phyloP scores from a whole-genome alignment of 805 yeast genomes.

The Teunomyces funiuensis region DNA sequence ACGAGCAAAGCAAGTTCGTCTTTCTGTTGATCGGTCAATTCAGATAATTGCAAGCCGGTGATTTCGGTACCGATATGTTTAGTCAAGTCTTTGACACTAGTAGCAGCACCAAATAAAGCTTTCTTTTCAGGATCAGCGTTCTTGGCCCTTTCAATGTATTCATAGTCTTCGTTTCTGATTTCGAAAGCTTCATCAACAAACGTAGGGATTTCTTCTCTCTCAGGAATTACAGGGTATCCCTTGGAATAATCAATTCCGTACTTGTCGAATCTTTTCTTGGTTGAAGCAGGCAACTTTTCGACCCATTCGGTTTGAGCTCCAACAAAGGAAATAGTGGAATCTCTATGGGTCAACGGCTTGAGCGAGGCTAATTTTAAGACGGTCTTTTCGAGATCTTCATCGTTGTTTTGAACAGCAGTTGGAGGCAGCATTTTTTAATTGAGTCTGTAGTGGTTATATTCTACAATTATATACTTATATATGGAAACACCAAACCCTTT shows the following conservation, averaged over 20 bases:
- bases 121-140: conserved; percentile 39
- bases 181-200: conserved; percentile 41
- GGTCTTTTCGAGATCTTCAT: conserved; percentile 7
- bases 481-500: neutral
- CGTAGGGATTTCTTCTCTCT: conserved; percentile 30
- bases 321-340: neutral
- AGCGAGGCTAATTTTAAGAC: conserved; percentile 6
- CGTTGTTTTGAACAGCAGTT: conserved; percentile 4
- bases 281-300: conserved; percentile 20
- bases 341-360: conserved; percentile 6
- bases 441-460: neutral
- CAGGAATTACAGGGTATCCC: conserved; percentile 43
- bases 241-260: conserved; percentile 35
- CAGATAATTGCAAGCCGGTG: conserved; percentile 45
- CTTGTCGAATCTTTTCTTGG: conserved; percentile 29
- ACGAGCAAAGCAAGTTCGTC: conserved; percentile 49
- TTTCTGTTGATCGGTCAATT: conserved; percentile 41
- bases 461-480: no score
- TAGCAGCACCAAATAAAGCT: conserved; percentile 41
- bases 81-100: conserved; percentile 42
- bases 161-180: conserved; percentile 34
- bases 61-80: conserved; percentile 51
- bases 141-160: conserved; percentile 34
- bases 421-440: conserved; percentile 6
- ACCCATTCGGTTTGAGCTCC: conserved; percentile 10